A percentile compares a stretch with the other conserved stretches of the same genome.
phyloP scores from a whole-genome alignment of 768 basidiomycete genomes.

The Amanita rubescens region DNA sequence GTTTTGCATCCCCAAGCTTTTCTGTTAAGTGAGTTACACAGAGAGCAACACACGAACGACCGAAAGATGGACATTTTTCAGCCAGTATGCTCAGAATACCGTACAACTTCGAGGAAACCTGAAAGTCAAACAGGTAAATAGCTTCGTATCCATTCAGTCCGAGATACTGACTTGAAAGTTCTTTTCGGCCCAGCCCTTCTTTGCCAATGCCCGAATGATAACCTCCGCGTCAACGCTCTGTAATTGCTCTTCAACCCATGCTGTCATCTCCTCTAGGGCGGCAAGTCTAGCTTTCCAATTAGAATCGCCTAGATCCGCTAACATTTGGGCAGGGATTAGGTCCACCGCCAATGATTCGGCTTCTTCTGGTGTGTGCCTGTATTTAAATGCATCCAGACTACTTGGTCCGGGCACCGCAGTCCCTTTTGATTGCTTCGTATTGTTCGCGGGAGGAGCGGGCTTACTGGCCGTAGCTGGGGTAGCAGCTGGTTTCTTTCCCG shows the following conservation, averaged over 20 bases:
- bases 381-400: slow-evolving; percentile 80
- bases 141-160: not conserved
- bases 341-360: slow-evolving; percentile 75
- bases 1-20: slow-evolving; percentile 92
- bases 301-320: slow-evolving; percentile 70
- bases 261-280: slow-evolving; percentile 77
- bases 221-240: slow-evolving; percentile 79
- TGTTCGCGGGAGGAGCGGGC: slow-evolving; percentile 27
- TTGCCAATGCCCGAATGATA: slow-evolving; percentile 76
- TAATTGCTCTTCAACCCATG: slow-evolving; percentile 70
- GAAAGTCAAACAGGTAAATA: slow-evolving; percentile 3
- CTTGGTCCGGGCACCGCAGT: slow-evolving; percentile 41
- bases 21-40: slow-evolving; percentile 79
- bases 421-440: slow-evolving; percentile 27
- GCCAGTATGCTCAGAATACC: slow-evolving; percentile 68
- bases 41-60: slow-evolving; percentile 77
- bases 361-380: slow-evolving; percentile 85
- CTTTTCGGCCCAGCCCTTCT: slow-evolving; percentile 97
- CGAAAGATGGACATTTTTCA: slow-evolving; percentile 74
- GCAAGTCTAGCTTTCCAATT: slow-evolving; percentile 93
- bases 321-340: slow-evolving; percentile 60
- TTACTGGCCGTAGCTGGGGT: slow-evolving; percentile 39
- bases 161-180: slow-evolving; percentile 77
- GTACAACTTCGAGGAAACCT: slow-evolving; percentile 92
- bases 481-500: slow-evolving; percentile 36